Evolutionary conservation across 441 rosid genomes (phyloP).

Genomic region (Dalechampia spathulata): DNA sequence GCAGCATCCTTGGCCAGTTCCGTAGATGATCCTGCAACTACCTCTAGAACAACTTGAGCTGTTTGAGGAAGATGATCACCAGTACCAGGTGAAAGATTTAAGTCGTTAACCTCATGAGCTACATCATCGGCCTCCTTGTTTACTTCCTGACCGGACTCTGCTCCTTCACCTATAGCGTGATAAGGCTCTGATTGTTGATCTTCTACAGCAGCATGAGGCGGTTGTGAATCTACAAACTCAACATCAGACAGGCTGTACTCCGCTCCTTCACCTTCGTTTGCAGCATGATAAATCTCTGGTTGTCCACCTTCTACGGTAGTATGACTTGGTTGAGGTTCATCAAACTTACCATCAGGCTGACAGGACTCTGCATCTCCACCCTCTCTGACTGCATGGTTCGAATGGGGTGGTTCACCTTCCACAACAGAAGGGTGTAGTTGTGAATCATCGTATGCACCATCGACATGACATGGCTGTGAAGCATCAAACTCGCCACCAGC

Average conservation of each 20-base stretch:
- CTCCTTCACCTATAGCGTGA: neutral
- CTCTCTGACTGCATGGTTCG: neutral
- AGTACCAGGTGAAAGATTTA: conserved; percentile 8
- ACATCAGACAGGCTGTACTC: neutral
- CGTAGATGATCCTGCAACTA: neutral
- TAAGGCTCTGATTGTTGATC: neutral
- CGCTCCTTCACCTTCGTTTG: neutral
- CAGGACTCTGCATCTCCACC: neutral
- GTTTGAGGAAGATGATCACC: conserved; percentile 11
- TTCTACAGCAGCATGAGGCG: conserved; percentile 3
- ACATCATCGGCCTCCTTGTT: conserved; percentile 5
- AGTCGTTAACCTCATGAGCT: conserved; percentile 6
- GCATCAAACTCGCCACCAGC: conserved; percentile 3
- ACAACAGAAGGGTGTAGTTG: conserved; percentile 2
- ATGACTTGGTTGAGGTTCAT: neutral
- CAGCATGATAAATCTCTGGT: neutral
- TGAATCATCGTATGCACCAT: neutral
- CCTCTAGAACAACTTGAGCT: conserved; percentile 2
- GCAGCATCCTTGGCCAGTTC: neutral
- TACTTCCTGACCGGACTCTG: neutral
- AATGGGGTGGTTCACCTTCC: conserved; percentile 2
- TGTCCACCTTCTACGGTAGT: conserved; percentile 4
- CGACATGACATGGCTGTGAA: neutral
- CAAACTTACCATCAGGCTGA: neutral
- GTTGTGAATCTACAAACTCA: neutral